Evolutionary conservation across 805 yeast genomes (phyloP), one percentile per base, ranked within the genome.

Genomic region (Saturnispora halmiae): DNA sequence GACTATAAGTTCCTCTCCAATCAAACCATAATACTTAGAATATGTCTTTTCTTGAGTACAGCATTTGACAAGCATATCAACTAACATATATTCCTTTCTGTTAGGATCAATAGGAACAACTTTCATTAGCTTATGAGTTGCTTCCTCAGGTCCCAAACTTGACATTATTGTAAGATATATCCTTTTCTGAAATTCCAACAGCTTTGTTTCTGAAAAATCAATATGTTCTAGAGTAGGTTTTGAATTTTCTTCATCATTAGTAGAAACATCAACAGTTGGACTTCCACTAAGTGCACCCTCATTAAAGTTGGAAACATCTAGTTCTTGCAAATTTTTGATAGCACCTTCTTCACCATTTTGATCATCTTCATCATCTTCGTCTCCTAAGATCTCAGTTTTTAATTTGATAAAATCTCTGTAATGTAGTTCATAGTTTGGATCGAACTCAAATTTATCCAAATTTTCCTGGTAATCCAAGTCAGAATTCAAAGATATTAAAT

Each of bases 91-190:
- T 49, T 78, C 74, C 34, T 72, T 66, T 7, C 64, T 56, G 11
- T 50, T 55, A 1, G 63, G 60, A 11, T 69, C 63, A 7, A 67
- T 52, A 2, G 67, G 62, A 4, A 54, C 46, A 10, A 83, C 52
- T 52, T 72, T 73, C 31, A 83, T 50, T 5, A 92, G 61, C 57
- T 88, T 88, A 58, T 88, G 97, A 1, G 85, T 87, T 1, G 95
- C 90, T 64, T 92, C 98, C 49, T 85, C 95, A 4, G 88, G 77
- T 0, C 94, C 79, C 79, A 90, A 74, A 45, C 95, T 78, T 18
- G 96, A 85, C 80, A 84, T 86, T 8, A 92, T 65, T 0, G 90
- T 80, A 22, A 88, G 63, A 51, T 90, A 90, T 2, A 90, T 81
- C 1, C 72, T 72, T 51, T 85, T 85, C 50, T 85, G 85, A 49